Conservation (phyloP, 2,329 filamentous ascomycete species). For the Mycogone perniciosa region DNA sequence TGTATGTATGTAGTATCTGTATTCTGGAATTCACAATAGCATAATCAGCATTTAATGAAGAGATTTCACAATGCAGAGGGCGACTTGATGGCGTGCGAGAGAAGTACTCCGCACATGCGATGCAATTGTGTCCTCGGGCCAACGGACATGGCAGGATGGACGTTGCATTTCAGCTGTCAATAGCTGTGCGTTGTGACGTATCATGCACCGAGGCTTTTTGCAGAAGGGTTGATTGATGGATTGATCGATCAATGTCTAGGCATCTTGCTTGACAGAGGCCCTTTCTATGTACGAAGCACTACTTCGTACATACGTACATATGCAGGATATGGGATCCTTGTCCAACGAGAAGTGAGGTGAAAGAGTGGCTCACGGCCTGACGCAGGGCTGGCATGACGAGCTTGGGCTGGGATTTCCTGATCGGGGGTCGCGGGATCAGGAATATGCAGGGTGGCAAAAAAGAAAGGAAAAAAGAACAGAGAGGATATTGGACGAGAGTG, state of each 20-base stretch:
- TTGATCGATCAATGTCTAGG: no score
- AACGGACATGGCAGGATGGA: no score
- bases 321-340: conserved; percentile 6
- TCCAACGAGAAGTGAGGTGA: conserved; percentile 3
- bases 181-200: no score
- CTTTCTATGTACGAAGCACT: no score
- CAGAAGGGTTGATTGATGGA: no score
- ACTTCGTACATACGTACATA: neutral
- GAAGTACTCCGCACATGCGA: no score
- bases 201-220: no score
- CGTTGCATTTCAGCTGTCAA: no score
- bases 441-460: conserved; percentile 4
- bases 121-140: no score
- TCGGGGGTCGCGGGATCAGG: conserved; percentile 6
- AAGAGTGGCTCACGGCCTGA: conserved; percentile 1
- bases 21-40: neutral
- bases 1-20: conserved; percentile 5
- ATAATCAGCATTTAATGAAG: no score
- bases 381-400: conserved; percentile 2
- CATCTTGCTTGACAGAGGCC: no score
- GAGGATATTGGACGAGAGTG: neutral
- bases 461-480: neutral
- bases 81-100: neutral
- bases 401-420: conserved; percentile 13
- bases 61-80: no score